Evolutionary conservation across 345 rosid genomes (phyloP), one percentile per base, ranked within the genome.

Genomic region (Cardamine resedifolia): DNA sequence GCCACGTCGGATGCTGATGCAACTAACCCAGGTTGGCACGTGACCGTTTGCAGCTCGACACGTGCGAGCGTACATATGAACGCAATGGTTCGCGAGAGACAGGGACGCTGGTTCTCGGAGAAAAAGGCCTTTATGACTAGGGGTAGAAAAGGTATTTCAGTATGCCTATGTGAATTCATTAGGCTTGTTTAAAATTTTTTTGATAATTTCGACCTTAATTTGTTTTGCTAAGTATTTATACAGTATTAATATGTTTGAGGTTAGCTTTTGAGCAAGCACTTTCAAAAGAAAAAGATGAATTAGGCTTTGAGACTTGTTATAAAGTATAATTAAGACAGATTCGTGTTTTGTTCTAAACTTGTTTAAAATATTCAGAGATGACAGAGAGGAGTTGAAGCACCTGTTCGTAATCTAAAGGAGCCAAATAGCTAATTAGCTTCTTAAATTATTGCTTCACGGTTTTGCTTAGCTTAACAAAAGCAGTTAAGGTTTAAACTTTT

Each of bases 1-100:
- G 84, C 89, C 89, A 83, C 74, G 85, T 72, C 47, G 84, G 90
- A 81, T 10, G 82, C 8, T 78, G 79, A 85, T 57, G 83, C 73
- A 44, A 70, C 80, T 66, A 77, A 24, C 38, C 36, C 16, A 39
- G 36, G 39, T 33, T 15, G 58, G 79, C 86, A 81, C 82, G 81
- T 81, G 82, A 81, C 68, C 49, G 38, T 15, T 49, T 14, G 53
- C 27, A 3, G 30, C 64, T 38, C 58, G 82, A 76, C 81, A 78
- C 81, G 74, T 77, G 49, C 61, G 45, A 26, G 52, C 74, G 26
- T 60, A 70, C 76, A 39, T 64, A 64, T 31, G 76, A 47, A 28
- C 66, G 60, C 55, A 3, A 38, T 70, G 67, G 72, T 77, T 72
- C 76, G 56, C 66, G 72, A 64, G 67, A 70, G n/a, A n/a, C 66